Evolutionary conservation across 768 basidiomycete genomes (phyloP), one percentile per base, ranked within the genome.

Genomic region (Boletus tomentosulus): DNA sequence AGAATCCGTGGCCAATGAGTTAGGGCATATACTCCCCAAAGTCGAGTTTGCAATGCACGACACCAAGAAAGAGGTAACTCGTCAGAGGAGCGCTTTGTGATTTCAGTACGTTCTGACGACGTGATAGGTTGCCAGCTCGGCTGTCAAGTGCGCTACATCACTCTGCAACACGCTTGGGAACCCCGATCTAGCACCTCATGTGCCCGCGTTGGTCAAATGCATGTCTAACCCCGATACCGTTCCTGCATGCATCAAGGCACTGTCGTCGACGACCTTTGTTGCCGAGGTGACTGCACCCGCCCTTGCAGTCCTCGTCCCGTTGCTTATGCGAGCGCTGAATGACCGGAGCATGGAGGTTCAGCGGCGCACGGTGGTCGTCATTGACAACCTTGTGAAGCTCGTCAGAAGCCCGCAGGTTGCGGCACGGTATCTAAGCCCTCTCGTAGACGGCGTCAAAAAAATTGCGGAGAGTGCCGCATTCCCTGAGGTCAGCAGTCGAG

Each of bases 221-320:
- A 98, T 98, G 95, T 82, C 87, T 45, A 83, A 92, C 64, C 91
- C 96, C 3, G 83, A 86, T 55, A 79, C 89, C 28, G 94, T 97
- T 15, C 83, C 94, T 5, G 84, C 85, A 30, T 96, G 93, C 62
- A 93, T 98, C 80, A 98, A 98, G 76, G 83, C 92, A 19, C 79
- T 98, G 11, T 96, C 95, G 4, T 91, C 85, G 57, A 93, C 92
- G 16, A 98, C 96, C 15, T 98, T 98, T 60, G 96, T 98, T 55
- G 90, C 95, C 49, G 96, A 98, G 74, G 92, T 98, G 61, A 97
- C 89, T 24, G 85, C 92, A 0, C 95, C 96, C n/a, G 92, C 95
- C 11, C 81, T 98, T 30, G 96, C 96, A 15, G 93, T 98, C 59
- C 83, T 98, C 52, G 92, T 95, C 7, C 96, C 96, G 7, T 82